Percentiles rank a stretch among this genome's conserved stretches.
These are phyloP conservation scores for Quercus dentata DNA, from an alignment of 306 rosid genomes.

Conservation along the genomic window DNA sequence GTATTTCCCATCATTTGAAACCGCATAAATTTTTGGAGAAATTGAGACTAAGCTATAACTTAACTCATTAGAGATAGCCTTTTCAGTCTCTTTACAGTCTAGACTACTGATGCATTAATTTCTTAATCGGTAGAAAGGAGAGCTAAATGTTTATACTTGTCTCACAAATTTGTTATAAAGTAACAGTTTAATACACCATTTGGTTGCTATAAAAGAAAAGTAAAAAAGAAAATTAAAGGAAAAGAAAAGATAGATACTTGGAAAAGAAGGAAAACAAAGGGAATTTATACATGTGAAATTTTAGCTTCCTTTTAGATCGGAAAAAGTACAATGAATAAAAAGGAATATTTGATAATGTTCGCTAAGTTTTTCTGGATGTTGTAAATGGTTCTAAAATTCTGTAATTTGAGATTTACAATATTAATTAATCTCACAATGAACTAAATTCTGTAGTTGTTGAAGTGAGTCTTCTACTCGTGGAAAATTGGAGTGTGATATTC, in stretches of 20 bases:
- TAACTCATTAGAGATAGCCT: no score
- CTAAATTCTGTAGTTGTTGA: no score
- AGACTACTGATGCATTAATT: no score
- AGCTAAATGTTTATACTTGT: not conserved
- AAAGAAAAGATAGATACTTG: not conserved
- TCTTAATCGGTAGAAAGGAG: not conserved
- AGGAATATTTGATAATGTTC: not conserved
- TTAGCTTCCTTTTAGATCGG: not conserved
- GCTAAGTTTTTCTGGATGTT: not conserved
- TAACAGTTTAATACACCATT: not conserved
- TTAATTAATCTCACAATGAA: no score
- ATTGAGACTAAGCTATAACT: no score
- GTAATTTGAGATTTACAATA: not conserved
- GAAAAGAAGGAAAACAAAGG: not conserved
- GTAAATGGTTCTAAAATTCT: no score
- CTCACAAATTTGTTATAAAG: not conserved
- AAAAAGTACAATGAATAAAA: not conserved
- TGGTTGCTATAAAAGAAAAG: not conserved
- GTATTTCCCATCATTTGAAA: no score
- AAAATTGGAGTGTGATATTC: no score
- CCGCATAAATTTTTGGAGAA: no score
- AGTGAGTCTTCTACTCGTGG: no score
- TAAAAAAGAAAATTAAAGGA: not conserved
- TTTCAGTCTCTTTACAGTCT: no score
- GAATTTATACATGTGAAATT: not conserved